Base-by-base conservation (phyloP, 2,329 filamentous ascomycete species). In the Fusarium graminum region DNA sequence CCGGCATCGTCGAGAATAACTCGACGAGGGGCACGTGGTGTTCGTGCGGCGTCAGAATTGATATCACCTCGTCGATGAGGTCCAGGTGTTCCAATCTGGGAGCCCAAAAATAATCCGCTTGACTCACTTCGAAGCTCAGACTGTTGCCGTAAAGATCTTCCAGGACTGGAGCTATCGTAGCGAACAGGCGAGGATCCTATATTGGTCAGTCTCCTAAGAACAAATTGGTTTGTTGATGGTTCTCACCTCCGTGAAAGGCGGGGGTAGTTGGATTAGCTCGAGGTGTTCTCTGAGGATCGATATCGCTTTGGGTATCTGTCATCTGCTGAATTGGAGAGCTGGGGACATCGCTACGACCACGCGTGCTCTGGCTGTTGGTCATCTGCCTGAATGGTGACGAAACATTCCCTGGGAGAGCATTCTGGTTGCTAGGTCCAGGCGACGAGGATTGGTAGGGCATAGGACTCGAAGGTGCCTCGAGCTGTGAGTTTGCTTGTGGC, bases 161-260 rank as follows among this genome's bases (percentile, higher is more conserved):
- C 89, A 26, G 93, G 92, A 74, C 92, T 97, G 36, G 94, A 97
- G 78, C 93, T 97, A 34, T 92, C 92, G 76, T 97, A 98, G 76
- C 90, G 88, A 69, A 98, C 92, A 2, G 94, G 94, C 1, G 94
- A 98, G 0, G 94, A 98, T 74, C 94, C 94, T 97, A 69, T 34
- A 30, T 17, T 13, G 28, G 34, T 74, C 36, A 73, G 57, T 50
- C 36, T 42, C 16, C 5, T 26, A n/a, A 19, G 52, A 7, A 7
- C 6, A 10, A 14, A 22, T 12, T n/a, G 11, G 19, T 4, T 13
- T 4, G 29, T 38, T 26, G 10, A 30, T 25, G 7, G 28, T 52
- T 40, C 82, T 77, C 77, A 92, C 91, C 91, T 81, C 89, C 88
- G 67, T 88, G 80, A 40, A 83, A 80, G 45, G 81, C 81, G 25